These are phyloP conservation scores for Quercus glauca DNA, from an alignment of 306 rosid species.

Conservation along the genomic window DNA sequence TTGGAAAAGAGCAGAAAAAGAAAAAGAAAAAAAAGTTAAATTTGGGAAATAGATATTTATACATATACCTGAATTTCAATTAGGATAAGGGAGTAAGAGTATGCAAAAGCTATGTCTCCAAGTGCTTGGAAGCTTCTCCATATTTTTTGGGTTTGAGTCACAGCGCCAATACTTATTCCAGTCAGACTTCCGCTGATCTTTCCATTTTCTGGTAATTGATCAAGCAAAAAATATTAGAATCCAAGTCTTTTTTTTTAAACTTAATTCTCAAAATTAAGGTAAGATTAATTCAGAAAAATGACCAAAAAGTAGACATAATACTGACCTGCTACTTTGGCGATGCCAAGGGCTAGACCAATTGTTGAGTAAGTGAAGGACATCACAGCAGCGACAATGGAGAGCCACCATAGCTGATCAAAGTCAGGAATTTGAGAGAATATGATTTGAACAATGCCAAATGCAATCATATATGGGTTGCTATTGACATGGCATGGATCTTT, in stretches of 20 bases:
- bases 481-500: slow-evolving; percentile 59
- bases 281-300: neutral
- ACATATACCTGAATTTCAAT: slow-evolving; percentile 77
- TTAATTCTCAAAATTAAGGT: neutral
- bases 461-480: slow-evolving; percentile 74
- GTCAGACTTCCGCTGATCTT: slow-evolving; percentile 51
- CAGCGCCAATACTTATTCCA: slow-evolving; percentile 56
- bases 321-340: slow-evolving; percentile 61
- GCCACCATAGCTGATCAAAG: slow-evolving; percentile 89
- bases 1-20: too few relatives aligned
- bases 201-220: slow-evolving; percentile 36
- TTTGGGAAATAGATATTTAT: neutral
- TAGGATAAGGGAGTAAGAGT: slow-evolving; percentile 77
- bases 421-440: slow-evolving; percentile 74
- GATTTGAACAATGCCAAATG: slow-evolving; percentile 64
- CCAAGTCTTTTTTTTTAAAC: neutral
- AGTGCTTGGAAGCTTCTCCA: slow-evolving; percentile 86
- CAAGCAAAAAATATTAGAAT: neutral
- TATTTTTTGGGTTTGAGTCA: slow-evolving; percentile 54
- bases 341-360: slow-evolving; percentile 84
- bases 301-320: neutral
- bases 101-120: slow-evolving; percentile 88
- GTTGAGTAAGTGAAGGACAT: slow-evolving; percentile 84
- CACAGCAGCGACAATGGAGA: slow-evolving; percentile 75
- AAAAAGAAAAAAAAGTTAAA: neutral